These are phyloP conservation scores for Mucor mucedo DNA, from an alignment of 371 early-diverging fungal genomes.

Conservation along the genomic window DNA sequence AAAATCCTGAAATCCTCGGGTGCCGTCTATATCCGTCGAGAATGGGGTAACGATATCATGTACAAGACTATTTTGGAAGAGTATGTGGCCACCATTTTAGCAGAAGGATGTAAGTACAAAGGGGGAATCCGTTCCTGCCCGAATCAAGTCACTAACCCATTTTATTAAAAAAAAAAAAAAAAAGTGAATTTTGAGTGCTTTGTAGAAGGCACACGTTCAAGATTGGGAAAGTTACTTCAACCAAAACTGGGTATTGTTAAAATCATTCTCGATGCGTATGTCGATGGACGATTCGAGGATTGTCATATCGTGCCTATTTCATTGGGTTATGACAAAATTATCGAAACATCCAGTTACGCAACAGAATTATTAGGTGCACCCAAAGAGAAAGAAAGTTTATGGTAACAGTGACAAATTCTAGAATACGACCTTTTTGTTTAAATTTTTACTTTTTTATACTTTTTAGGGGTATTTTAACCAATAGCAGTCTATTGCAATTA, in stretches of 20 bases:
- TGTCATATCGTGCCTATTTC: slow-evolving; percentile 83
- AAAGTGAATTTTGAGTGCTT: slow-evolving; percentile 83
- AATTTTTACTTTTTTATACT: neutral
- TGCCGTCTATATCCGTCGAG: slow-evolving; percentile 84
- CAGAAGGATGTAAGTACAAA: slow-evolving; percentile 43
- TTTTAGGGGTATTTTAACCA: slow-evolving; percentile 58
- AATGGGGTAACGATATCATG: slow-evolving; percentile 81
- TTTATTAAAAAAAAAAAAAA: neutral
- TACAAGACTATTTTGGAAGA: slow-evolving; percentile 77
- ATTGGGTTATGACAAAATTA: slow-evolving; percentile 88
- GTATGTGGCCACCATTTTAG: slow-evolving; percentile 68
- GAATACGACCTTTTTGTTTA: neutral
- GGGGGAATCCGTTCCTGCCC: no score
- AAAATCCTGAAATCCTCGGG: slow-evolving; percentile 71
- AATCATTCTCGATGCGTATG: slow-evolving; percentile 77
- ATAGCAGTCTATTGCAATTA: slow-evolving; percentile 64
- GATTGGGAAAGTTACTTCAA: slow-evolving; percentile 78
- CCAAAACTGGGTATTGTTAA: slow-evolving; percentile 87
- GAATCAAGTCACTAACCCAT: neutral
- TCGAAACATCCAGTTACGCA: slow-evolving; percentile 76
- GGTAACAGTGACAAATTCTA: slow-evolving; percentile 28
- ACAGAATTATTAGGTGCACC: slow-evolving; percentile 85
- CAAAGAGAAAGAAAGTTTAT: slow-evolving; percentile 83
- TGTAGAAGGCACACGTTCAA: slow-evolving; percentile 86
- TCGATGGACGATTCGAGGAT: slow-evolving; percentile 67